These are phyloP conservation scores for Lasiodiplodia hormozganensis DNA, from an alignment of 2,329 filamentous ascomycete genomes.

Conservation along the genomic window DNA sequence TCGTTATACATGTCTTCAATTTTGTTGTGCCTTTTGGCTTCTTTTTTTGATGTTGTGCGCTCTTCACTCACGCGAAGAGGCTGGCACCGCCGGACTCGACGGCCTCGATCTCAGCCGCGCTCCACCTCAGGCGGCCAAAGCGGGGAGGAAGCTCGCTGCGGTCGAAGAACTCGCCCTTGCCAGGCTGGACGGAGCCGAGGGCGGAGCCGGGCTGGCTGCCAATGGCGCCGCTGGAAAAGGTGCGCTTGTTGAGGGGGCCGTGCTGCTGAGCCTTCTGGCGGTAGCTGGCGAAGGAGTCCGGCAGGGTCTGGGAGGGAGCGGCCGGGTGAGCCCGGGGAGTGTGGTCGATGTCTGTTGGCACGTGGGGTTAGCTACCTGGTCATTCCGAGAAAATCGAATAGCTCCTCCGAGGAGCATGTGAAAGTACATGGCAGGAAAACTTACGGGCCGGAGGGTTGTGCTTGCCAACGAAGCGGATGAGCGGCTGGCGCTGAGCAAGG, in stretches of 20 bases:
- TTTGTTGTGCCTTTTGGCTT: constrained; percentile 1
- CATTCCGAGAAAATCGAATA: constrained; percentile 27
- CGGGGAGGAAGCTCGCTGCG: constrained; percentile 83
- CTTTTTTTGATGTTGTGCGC: neutral
- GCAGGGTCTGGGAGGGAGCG: constrained; percentile 70
- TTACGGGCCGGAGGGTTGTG: constrained; percentile 53
- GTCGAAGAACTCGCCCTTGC: constrained; percentile 83
- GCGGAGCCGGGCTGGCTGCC: constrained; percentile 71
- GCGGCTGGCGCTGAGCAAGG: constrained; percentile 55
- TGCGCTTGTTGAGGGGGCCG: constrained; percentile 65
- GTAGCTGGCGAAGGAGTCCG: constrained; percentile 76
- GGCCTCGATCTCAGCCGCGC: constrained; percentile 87
- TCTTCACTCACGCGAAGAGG: constrained; percentile 55
- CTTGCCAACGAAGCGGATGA: constrained; percentile 61
- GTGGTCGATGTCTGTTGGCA: constrained; percentile 71
- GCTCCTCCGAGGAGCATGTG: constrained; percentile 22
- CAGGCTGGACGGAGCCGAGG: constrained; percentile 75
- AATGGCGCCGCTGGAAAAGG: constrained; percentile 47
- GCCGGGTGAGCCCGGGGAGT: constrained; percentile 75
- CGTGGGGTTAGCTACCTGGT: constrained; percentile 21
- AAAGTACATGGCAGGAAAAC: constrained; percentile 32
- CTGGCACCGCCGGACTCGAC: constrained; percentile 92
- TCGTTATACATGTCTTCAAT: neutral
- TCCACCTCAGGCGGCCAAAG: constrained; percentile 79
- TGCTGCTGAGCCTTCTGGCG: constrained; percentile 80